Evolutionary conservation across 2,329 filamentous ascomycete species (phyloP), one percentile per base, ranked within the genome.

Genomic region (Xylariaceae sp.): DNA sequence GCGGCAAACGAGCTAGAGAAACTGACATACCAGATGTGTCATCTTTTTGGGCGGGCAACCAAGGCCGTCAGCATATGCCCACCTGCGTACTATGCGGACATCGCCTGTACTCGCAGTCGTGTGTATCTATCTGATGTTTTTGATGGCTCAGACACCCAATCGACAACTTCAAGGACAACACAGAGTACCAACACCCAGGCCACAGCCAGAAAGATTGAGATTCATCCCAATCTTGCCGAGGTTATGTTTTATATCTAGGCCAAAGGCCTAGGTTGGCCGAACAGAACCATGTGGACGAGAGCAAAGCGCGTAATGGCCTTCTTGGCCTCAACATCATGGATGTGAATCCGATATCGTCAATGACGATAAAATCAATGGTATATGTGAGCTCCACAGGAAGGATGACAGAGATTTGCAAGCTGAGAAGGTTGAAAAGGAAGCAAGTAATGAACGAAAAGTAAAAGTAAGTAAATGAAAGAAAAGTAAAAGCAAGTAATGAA

Each of bases 21-120:
- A 57, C 73, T 89, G 51, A 95, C 89, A 0, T 87, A 91, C 65
- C 83, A 88, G 47, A 76, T 96, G 65, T 94, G 89, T 70, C 93
- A 96, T 67, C 74, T 90, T 0, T 96, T 88, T 63, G 89, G 89
- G 10, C 83, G 92, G 3, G 90, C 91, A 0, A 94, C 90, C n/a
- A 92, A 90, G 68, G 87, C 90, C 0, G 90, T 96, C 44, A 90
- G 87, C 63, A 84, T 96, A 60, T 94, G 88, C 61, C 90, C 92
- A 0, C 89, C 91, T 0, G 91, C 90, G 0, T 96, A 96, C 74
- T 96, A 96, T 64, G 91, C 92, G 0, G 91, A 96, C 67, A 76
- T 96, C 28, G 81, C 93, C 2, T 94, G 89, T 66, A 88, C 90
- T 57, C 80, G 91, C 3, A 87, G 88, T 0, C 77, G 91, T 1